Evolutionary conservation across 192 early-diverging fungal species (phyloP).

Genomic region (Coemansia sp.): DNA sequence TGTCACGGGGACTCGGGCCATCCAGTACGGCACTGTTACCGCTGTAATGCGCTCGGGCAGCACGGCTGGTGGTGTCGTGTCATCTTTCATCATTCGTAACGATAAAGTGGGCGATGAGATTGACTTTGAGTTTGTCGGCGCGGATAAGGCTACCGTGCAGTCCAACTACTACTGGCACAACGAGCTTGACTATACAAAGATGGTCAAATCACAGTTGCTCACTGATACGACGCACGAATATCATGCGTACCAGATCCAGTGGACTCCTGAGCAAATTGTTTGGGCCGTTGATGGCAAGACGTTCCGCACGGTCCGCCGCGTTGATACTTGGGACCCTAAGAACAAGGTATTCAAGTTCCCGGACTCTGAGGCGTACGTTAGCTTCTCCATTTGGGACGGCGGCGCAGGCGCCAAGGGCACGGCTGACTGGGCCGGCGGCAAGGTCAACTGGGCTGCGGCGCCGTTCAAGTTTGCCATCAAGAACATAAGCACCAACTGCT

Average conservation of each 20-base stretch:
- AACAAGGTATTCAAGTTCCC: slow-evolving; percentile 54
- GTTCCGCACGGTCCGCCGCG: slow-evolving; percentile 53
- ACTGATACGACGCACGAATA: slow-evolving; percentile 50
- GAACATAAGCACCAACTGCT: slow-evolving; percentile 55
- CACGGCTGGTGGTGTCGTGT: slow-evolving; percentile 57
- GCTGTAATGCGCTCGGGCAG: slow-evolving; percentile 58
- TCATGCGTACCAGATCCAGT: slow-evolving; percentile 61
- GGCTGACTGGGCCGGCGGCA: slow-evolving; percentile 61
- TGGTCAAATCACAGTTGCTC: slow-evolving; percentile 32
- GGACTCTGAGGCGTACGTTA: slow-evolving; percentile 50
- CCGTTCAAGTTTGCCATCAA: slow-evolving; percentile 57
- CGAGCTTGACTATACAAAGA: slow-evolving; percentile 59
- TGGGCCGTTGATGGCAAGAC: slow-evolving; percentile 55
- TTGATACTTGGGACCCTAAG: slow-evolving; percentile 50
- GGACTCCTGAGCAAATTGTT: slow-evolving; percentile 57
- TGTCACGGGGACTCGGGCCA: slow-evolving; percentile 56
- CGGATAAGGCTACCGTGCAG: slow-evolving; percentile 54
- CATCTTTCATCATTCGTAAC: slow-evolving; percentile 61
- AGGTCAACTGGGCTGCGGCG: slow-evolving; percentile 56
- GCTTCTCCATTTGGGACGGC: slow-evolving; percentile 68
- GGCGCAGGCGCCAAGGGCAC: slow-evolving; percentile 59
- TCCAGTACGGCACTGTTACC: slow-evolving; percentile 62
- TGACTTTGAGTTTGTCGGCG: slow-evolving; percentile 67
- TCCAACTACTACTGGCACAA: slow-evolving; percentile 64
- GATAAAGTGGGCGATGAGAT: slow-evolving; percentile 62